Conservation (phyloP, 2,329 filamentous ascomycete species). For the Metarhizium robertsii region DNA sequence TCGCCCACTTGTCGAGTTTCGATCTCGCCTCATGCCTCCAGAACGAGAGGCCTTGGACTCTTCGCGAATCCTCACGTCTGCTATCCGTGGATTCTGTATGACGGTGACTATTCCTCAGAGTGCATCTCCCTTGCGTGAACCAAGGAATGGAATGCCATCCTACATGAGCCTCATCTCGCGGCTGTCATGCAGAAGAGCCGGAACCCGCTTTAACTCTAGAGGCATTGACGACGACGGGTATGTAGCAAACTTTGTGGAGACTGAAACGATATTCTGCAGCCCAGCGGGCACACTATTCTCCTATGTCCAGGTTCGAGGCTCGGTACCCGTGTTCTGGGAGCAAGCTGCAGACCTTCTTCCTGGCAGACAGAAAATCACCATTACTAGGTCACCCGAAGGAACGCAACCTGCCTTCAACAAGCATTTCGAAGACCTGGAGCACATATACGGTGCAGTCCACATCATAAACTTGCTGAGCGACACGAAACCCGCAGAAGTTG, state of each 20-base stretch:
- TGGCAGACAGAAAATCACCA: conserved; percentile 86
- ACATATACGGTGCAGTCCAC: conserved; percentile 83
- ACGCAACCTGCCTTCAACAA: conserved; percentile 92
- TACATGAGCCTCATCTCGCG: conserved; percentile 84
- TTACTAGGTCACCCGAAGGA: conserved; percentile 81
- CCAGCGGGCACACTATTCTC: conserved; percentile 75
- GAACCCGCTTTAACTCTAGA: conserved; percentile 92
- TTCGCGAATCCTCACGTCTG: conserved; percentile 82
- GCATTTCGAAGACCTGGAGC: conserved; percentile 81
- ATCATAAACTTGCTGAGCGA: conserved; percentile 91
- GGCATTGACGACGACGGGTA: conserved; percentile 97
- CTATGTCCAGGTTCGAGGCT: conserved; percentile 86
- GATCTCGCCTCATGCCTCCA: conserved; percentile 64
- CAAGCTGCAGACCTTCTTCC: conserved; percentile 81
- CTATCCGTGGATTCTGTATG: conserved; percentile 84
- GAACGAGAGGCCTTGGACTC: conserved; percentile 75
- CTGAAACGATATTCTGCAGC: conserved; percentile 86
- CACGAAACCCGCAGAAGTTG: conserved; percentile 75
- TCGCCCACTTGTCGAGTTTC: conserved; percentile 79
- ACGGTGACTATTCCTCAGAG: conserved; percentile 77
- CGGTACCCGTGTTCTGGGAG: conserved; percentile 96
- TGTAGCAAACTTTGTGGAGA: conserved; percentile 98
- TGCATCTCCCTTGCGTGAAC: conserved; percentile 58
- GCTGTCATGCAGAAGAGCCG: conserved; percentile 81
- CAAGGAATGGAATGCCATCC: conserved; percentile 65